Evolutionary conservation across 164 flowering plant species (phyloP).

Genomic region (Berberis vulgaris): DNA sequence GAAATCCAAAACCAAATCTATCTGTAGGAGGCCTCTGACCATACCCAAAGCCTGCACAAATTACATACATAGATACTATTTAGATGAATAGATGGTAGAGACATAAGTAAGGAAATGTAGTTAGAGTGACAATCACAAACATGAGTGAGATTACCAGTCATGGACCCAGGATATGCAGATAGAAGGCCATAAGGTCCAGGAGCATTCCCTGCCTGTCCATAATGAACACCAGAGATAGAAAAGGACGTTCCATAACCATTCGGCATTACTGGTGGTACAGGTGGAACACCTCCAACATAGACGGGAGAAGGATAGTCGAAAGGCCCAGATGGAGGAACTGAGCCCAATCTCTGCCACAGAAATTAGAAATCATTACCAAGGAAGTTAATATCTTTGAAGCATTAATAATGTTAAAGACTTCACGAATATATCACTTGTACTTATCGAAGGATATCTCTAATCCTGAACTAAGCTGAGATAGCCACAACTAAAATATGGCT

Average conservation of each 20-base stretch:
- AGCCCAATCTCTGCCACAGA: constrained; percentile 21
- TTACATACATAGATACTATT: constrained; percentile 1
- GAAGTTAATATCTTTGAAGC: too few relatives aligned
- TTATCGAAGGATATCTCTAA: too few relatives aligned
- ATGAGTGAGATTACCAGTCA: constrained; percentile 24
- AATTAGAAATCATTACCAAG: neutral
- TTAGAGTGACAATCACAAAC: neutral
- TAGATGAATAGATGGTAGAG: neutral
- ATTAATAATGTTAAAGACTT: too few relatives aligned
- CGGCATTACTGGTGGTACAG: constrained; percentile 24
- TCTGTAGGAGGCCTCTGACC: constrained; percentile 25
- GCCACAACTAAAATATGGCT: too few relatives aligned
- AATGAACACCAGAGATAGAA: constrained; percentile 25
- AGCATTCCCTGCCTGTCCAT: constrained; percentile 21
- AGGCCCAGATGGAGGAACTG: constrained; percentile 22
- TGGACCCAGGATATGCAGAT: constrained; percentile 19
- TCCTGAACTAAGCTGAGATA: too few relatives aligned
- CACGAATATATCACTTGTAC: too few relatives aligned
- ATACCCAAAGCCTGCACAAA: constrained; percentile 27
- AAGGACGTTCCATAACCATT: constrained; percentile 25
- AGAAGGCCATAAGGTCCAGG: constrained; percentile 28
- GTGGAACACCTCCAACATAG: constrained; percentile 32
- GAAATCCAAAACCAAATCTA: constrained; percentile 35
- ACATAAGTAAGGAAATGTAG: neutral
- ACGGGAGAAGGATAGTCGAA: constrained; percentile 27